Base-by-base conservation (phyloP, 2,329 filamentous ascomycete genomes). In the Clonostachys chloroleuca region DNA sequence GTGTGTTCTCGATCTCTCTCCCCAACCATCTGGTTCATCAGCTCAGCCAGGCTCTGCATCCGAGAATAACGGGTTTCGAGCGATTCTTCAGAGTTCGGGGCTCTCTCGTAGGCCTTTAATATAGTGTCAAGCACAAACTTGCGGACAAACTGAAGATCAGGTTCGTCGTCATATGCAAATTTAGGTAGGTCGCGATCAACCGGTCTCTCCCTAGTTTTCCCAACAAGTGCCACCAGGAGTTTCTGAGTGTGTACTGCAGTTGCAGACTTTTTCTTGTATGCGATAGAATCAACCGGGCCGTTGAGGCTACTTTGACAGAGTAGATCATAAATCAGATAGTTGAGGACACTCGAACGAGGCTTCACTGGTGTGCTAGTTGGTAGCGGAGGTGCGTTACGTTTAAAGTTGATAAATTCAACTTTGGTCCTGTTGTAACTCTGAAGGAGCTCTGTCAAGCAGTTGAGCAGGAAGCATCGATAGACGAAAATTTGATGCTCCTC, bases 401-500 rank as follows among this genome's bases (percentile, higher is more conserved):
- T 97, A 71, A 96, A 99, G 65, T 96, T 97, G 73, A 99, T 96
- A 63, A 99, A 97, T 63, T 99, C 95, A 40, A 99, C 83, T 75
- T 99, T 99, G 9, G 91, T 89, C 46, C 91, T 84, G 56, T 91
- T 96, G 70, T 97, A 99, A 59, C 87, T 95, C 48, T 88, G 84
- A 13, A 99, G 75, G 13, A 99, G 80, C 66, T 99, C 94, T 1
- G 90, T 86, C 37, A 99, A 73, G 59, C 92, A 96, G 61, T 94
- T 91, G 34, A 99, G 78, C 45, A 99, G 73, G 72, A 97, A 96
- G 70, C 92, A 96, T 43, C 94, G 84, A 61, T 97, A 99, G 46
- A 97, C 86, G 68, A 95, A 99, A 50, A 96, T 96, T 0, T 92
- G 90, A 63, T 99, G 91, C 34, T 96, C 87, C 44, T 96, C 91